phyloP scores from a whole-genome alignment of 176 grass and related monocot species.

The Urochloa ruziziensis region DNA sequence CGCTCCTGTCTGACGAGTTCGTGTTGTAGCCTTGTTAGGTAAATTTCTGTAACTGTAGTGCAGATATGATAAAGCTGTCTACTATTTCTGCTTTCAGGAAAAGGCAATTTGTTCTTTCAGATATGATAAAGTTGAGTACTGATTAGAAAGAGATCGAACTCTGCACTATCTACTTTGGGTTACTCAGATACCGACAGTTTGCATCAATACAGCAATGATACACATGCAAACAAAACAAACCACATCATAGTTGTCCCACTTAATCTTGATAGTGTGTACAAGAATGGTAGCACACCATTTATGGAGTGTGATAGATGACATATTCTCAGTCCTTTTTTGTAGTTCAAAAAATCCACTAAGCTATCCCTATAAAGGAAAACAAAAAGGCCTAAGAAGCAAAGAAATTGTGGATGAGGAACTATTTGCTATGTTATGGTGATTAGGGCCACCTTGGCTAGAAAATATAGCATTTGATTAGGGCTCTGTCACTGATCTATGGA shows the following conservation, averaged over 20 bases:
- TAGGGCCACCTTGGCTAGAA: background rate
- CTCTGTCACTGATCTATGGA: background rate
- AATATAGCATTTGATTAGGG: background rate
- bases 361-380: background rate
- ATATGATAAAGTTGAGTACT: no score
- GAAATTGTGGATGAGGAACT: background rate
- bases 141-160: background rate
- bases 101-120: background rate
- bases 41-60: background rate
- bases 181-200: background rate
- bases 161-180: background rate
- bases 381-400: background rate
- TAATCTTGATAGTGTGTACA: background rate
- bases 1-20: background rate
- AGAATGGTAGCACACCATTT: background rate
- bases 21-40: background rate
- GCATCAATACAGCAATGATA: background rate
- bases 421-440: background rate
- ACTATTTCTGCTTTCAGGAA: background rate
- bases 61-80: background rate
- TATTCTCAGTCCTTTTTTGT: background rate
- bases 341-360: background rate
- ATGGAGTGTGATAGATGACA: background rate
- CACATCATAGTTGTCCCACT: background rate
- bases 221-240: background rate